Base-by-base conservation (phyloP, 2,329 filamentous ascomycete species). In the Cladosporium cucumerinum region DNA sequence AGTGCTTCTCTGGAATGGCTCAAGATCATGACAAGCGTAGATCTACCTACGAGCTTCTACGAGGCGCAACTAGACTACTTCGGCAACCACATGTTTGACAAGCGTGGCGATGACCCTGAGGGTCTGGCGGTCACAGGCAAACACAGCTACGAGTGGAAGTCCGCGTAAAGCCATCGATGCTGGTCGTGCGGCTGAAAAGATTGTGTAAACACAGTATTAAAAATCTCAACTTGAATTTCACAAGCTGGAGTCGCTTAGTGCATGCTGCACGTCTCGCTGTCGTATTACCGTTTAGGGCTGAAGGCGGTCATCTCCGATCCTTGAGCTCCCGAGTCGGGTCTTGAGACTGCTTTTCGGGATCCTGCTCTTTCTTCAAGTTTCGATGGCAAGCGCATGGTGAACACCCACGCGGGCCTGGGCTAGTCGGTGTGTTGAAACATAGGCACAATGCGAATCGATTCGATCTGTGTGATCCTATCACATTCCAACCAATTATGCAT, bases 61-160 rank as follows among this genome's bases (percentile, higher is more conserved):
- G 88, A 91, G 75, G 88, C 88, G 0, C 83, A 91, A 77, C 77
- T 91, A 73, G 88, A 91, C 72, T 90, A 87, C 71, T 91, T 91
- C 72, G 88, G 89, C 0, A 82, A 83, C 43, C 88, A 91, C 74
- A 85, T 84, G 78, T 91, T 85, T 72, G 86, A 90, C 72, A 79
- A 82, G 67, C 83, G 83, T 68, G 81, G 81, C 1, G 84, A 87
- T 34, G 72, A 75, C 68, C 80, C 80, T 57, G 77, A 81, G 2
- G 82, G 83, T 1, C 76, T 80, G 65, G 81, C 85, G 1, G 77
- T 77, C 67, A 86, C 84, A 68, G 87, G 87, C 2, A 81, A 83
- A 69, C 81, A 87, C 74, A 86, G 88, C 71, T 88, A 84, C 71
- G 87, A 89, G 74, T 89, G 87, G 87, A 82, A 81, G 73, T 75